Evolutionary conservation across 306 rosid species (phyloP).

Genomic region (Potentilla sterilis): DNA sequence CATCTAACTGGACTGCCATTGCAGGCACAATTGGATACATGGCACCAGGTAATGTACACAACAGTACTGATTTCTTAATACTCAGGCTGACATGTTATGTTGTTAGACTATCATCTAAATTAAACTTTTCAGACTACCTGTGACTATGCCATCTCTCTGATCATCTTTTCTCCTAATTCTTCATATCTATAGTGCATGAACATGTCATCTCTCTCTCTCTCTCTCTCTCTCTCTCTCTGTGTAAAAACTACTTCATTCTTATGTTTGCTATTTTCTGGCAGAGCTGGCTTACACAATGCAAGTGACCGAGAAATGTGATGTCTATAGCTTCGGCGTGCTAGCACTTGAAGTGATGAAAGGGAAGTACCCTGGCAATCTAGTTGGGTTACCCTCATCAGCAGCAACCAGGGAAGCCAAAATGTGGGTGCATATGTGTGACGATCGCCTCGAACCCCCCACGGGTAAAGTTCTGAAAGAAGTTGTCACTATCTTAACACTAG

Average conservation of each 20-base stretch:
- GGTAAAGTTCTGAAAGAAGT: constrained; percentile 17
- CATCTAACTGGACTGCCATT: constrained; percentile 25
- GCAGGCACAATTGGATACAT: constrained; percentile 38
- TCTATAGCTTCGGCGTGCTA: constrained; percentile 33
- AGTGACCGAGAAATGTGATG: constrained; percentile 32
- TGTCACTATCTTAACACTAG: constrained; percentile 12
- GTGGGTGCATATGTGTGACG: constrained; percentile 23
- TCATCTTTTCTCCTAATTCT: neutral
- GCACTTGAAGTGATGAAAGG: constrained; percentile 29
- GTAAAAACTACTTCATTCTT: neutral
- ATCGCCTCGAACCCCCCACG: constrained; percentile 22
- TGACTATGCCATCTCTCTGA: no score
- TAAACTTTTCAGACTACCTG: no score
- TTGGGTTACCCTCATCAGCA: constrained; percentile 11
- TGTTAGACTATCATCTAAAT: neutral
- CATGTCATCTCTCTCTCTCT: neutral
- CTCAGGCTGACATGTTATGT: neutral
- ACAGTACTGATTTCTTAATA: neutral
- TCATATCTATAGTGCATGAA: neutral
- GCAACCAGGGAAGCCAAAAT: neutral
- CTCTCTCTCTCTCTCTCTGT: neutral
- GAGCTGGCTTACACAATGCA: constrained; percentile 38
- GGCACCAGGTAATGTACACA: constrained; percentile 35
- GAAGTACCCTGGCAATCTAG: constrained; percentile 25
- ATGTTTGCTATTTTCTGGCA: neutral